Evolutionary conservation across 345 rosid species (phyloP).

Genomic region (Turritis glabra): DNA sequence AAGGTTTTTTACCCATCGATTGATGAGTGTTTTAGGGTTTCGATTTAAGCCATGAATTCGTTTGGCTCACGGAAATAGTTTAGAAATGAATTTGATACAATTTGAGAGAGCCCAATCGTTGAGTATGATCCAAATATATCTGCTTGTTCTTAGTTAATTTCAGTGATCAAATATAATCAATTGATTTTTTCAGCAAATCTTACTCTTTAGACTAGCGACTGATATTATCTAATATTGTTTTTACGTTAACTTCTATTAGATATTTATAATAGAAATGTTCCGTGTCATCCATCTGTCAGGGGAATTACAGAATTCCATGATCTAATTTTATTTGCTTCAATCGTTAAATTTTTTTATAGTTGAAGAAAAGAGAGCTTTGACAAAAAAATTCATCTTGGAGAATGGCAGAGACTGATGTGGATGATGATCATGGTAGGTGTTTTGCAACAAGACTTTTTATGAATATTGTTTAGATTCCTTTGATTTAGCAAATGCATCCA

Average conservation of each 20-base stretch:
- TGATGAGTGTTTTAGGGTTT: conserved; percentile 12
- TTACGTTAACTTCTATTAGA: too few species aligned
- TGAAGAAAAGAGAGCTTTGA: not conserved
- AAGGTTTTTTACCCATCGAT: conserved; percentile 44
- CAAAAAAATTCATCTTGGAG: too few species aligned
- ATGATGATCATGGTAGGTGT: not conserved
- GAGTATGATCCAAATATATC: too few species aligned
- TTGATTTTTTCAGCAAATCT: not conserved
- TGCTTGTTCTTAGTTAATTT: not conserved
- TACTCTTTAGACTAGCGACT: not conserved
- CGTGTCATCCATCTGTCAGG: too few species aligned
- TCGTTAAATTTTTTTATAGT: not conserved
- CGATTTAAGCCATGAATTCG: not conserved
- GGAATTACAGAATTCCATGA: too few species aligned
- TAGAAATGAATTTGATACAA: not conserved
- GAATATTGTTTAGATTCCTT: too few species aligned
- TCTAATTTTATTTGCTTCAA: not conserved
- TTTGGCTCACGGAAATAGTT: not conserved
- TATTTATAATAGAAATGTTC: too few species aligned
- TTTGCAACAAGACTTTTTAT: too few species aligned
- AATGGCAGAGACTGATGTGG: not conserved
- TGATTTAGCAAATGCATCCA: too few species aligned
- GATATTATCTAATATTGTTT: too few species aligned
- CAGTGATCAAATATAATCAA: not conserved
- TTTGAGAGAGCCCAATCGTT: not conserved